Base-by-base conservation (phyloP, 2,329 filamentous ascomycete genomes). In the Fusarium longipes region DNA sequence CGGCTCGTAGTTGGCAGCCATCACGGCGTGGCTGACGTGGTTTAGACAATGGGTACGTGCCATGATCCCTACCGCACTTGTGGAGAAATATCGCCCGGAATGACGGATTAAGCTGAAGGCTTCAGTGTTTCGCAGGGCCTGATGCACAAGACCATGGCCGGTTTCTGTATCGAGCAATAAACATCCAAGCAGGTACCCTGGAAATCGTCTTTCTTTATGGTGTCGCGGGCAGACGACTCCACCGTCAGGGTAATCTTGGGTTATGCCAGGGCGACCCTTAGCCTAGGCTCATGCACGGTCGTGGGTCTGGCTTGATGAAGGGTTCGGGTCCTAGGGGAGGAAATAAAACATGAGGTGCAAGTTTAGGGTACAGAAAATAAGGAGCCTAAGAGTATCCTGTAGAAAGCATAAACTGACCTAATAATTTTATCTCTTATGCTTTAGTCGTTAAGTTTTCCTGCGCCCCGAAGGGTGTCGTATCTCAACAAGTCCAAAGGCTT, bases 171-270 rank as follows among this genome's bases (percentile, higher is more conserved):
- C 10, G 33, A 52, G 39, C n/a, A 35, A 43, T 12, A 18, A 43
- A 35, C 27, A 42, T n/a, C n/a, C 25, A 38, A 56, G 65, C 49
- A 56, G 61, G 39, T 61, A 61, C 57, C 39, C 57, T 61, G 56
- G 35, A 70, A 73, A 65, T 58, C 51, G 55, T 68, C 56, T 36
- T 67, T 60, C 55, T 62, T 70, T 59, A 61, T 65, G 68, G 64
- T 65, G 66, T 67, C 29, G 68, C 57, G 60, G 68, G 50, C 65
- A 73, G 53, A 69, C 70, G 66, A 53, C 54, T 65, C 70, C 70
- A 59, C 65, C 50, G 39, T 56, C 62, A 64, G 67, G 50, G 59
- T 47, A 62, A 67, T 63, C 56, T 68, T 63, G 33, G 60, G 43
- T 57, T 20, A 52, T 55, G 57, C 57, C 66, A 71, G 70, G 71